These are phyloP conservation scores for Candida sp. DNA, from an alignment of 1,139 yeast genomes.

Conservation along the genomic window DNA sequence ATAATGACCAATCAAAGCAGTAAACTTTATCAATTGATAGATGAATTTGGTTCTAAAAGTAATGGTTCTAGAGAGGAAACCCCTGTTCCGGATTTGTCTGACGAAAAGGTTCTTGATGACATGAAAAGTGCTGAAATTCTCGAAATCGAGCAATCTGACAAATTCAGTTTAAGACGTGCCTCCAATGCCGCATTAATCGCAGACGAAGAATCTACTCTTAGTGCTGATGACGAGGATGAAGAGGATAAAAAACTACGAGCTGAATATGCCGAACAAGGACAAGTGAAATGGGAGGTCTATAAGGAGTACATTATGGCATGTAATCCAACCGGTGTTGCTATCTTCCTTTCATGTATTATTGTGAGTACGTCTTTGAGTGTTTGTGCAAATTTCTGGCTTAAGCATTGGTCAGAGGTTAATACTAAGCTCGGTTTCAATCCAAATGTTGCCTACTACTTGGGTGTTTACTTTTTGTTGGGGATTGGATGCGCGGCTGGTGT, in stretches of 20 bases:
- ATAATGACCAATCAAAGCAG: constrained; percentile 52
- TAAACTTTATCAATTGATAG: constrained; percentile 58
- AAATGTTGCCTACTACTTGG: constrained; percentile 61
- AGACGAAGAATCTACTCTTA: constrained; percentile 32
- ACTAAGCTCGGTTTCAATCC: constrained; percentile 63
- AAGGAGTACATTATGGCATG: constrained; percentile 34
- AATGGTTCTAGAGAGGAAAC: constrained; percentile 11
- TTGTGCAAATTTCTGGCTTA: constrained; percentile 30
- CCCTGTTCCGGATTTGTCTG: constrained; percentile 4
- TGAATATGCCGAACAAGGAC: constrained; percentile 29
- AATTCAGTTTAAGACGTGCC: constrained; percentile 64
- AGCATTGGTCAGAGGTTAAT: constrained; percentile 37
- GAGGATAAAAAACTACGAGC: constrained; percentile 43
- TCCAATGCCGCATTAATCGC: constrained; percentile 54
- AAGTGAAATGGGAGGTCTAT: constrained; percentile 29
- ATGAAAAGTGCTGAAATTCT: constrained; percentile 8
- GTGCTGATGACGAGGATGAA: constrained; percentile 41
- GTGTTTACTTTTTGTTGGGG: constrained; percentile 75
- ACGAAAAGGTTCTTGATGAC: constrained; percentile 7
- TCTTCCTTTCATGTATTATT: constrained; percentile 21
- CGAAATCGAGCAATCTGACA: constrained; percentile 9
- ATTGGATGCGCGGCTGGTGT: constrained; percentile 56
- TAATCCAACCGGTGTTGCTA: constrained; percentile 21
- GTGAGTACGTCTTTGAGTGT: constrained; percentile 19
- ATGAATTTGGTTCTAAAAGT: constrained; percentile 68